Base-by-base conservation (phyloP, 2,329 filamentous ascomycete genomes). In the Diaporthe destruens region DNA sequence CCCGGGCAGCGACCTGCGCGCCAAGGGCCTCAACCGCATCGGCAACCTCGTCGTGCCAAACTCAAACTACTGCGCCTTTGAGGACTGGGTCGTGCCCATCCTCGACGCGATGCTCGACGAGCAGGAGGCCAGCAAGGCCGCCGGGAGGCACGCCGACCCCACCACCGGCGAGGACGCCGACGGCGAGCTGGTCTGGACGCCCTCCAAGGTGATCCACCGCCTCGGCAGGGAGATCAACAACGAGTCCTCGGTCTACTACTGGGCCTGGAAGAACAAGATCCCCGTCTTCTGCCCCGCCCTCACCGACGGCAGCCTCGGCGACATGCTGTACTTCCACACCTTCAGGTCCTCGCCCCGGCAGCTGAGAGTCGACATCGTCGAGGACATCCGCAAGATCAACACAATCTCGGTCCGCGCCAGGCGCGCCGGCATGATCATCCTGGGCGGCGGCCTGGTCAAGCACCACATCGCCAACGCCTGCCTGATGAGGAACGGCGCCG, bases 311-410 rank as follows among this genome's bases (percentile, higher is more conserved):
- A 97, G 94, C 77, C 84, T 99, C 25, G 96, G 96, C 6, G 96
- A 99, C 82, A 99, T 99, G 96, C 87, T 99, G 53, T 98, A 98
- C 84, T 98, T 99, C 82, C 96, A 99, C 84, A 97, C 95, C 0
- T 99, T 95, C 89, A 96, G 96, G 81, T 84, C 94, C 0, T 95
- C 94, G 2, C 96, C 96, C 4, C 85, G 86, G 74, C 93, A 96
- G 81, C 87, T 99, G 54, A 90, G 92, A 71, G 90, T 98, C 74
- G 96, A 98, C 81, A 94, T 98, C 72, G 94, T 98, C 29, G 93
- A 97, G 79, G 96, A 99, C 79, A 96, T 99, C 74, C 91, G 96
- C 25, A 91, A 89, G 74, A 95, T 99, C 82, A 99, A 99, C 84
- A 97, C 94, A 18, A 91, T 98, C 75, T 91, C 96, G 0, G 94